phyloP scores from a whole-genome alignment of 345 rosid genomes.

The Dovyalis caffra region DNA sequence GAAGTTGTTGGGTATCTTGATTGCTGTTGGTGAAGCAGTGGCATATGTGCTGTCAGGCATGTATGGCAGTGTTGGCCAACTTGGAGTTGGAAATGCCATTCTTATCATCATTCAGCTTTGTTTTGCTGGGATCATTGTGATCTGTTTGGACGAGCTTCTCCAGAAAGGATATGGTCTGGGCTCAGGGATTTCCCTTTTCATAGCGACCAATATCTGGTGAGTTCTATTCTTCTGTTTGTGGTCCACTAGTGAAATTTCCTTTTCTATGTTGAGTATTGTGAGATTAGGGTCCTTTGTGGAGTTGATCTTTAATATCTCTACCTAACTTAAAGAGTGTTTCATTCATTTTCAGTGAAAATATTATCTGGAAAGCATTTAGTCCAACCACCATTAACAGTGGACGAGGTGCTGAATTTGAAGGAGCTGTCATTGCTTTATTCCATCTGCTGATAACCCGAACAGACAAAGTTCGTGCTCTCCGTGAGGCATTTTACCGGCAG shows the following conservation, averaged over 20 bases:
- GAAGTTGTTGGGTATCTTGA: constrained; percentile 72
- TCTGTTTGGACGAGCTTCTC: constrained; percentile 82
- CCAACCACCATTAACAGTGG: constrained; percentile 89
- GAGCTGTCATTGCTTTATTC: constrained; percentile 86
- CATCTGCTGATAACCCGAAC: constrained; percentile 74
- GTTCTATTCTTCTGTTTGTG: constrained; percentile 1
- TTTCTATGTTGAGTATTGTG: not conserved
- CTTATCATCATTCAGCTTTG: constrained; percentile 75
- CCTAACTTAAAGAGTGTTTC: not conserved
- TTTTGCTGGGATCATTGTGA: constrained; percentile 80
- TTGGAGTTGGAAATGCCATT: constrained; percentile 82
- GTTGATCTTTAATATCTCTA: not conserved
- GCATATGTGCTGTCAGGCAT: constrained; percentile 83
- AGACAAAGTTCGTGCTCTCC: constrained; percentile 74
- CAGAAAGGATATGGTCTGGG: constrained; percentile 83
- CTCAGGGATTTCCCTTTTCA: constrained; percentile 87
- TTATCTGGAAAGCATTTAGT: constrained; percentile 88
- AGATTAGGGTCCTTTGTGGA: not conserved
- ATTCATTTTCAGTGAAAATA: constrained; percentile 57
- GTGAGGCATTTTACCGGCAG: constrained; percentile 86
- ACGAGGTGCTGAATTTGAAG: constrained; percentile 90
- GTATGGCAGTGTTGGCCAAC: constrained; percentile 78
- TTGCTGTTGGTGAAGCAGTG: constrained; percentile 80
- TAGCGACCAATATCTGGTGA: constrained; percentile 83
- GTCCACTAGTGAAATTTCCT: not conserved